These are phyloP conservation scores for Heracleum sosnowskyi DNA, from an alignment of 129 eudicot species.

Conservation along the genomic window DNA sequence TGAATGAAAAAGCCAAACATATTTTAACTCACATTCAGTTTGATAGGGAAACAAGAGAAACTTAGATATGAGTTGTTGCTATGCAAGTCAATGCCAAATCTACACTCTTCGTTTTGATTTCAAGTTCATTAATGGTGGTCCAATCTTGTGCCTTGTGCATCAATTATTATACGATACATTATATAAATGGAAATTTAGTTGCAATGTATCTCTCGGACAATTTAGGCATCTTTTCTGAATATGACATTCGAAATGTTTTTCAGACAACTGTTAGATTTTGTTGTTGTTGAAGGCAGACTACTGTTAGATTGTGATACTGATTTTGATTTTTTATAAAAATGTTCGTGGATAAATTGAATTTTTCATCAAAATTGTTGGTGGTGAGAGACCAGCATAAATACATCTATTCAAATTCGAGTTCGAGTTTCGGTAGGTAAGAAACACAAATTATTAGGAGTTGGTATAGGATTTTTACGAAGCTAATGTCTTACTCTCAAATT, in stretches of 20 bases:
- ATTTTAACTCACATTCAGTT: slow-evolving; percentile 17
- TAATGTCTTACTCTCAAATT: too few species aligned
- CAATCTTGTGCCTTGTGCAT: background rate
- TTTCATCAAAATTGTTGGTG: background rate
- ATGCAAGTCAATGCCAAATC: slow-evolving; percentile 8
- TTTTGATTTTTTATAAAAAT: too few species aligned
- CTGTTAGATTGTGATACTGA: background rate
- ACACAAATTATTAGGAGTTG: too few species aligned
- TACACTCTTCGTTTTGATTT: background rate
- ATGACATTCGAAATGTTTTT: background rate
- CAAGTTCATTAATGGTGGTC: slow-evolving; percentile 1
- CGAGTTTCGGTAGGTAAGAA: too few species aligned
- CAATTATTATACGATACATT: background rate
- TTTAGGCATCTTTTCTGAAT: background rate
- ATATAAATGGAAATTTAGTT: background rate
- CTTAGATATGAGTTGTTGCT: background rate
- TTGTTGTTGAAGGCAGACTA: too few species aligned
- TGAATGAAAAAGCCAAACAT: background rate
- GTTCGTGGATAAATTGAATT: background rate
- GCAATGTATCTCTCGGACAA: background rate
- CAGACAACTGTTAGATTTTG: too few species aligned
- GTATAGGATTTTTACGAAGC: too few species aligned
- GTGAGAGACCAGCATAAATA: background rate
- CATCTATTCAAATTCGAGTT: background rate
- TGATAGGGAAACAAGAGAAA: background rate